Conservation (phyloP, 768 basidiomycete species). For the Rhodotorula taiwanensis region DNA sequence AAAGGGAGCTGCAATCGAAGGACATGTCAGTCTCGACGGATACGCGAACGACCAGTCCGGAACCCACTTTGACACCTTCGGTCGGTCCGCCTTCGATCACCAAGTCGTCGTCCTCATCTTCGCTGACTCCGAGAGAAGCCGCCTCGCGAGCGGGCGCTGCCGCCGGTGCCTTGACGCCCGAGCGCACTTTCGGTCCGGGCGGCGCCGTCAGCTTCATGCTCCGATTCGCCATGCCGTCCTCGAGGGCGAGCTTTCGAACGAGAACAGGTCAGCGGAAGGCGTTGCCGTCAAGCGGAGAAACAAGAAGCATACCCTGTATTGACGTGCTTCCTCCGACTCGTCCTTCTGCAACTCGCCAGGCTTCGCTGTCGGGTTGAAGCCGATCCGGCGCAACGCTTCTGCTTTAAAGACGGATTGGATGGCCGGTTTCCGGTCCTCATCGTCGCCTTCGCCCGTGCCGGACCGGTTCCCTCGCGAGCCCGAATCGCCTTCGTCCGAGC, state of each 20-base stretch:
- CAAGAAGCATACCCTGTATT: constrained; percentile 9
- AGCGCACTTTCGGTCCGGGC: background rate
- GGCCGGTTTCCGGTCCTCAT: background rate
- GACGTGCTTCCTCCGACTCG: constrained; percentile 7
- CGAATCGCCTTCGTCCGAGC: background rate
- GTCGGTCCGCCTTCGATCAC: constrained; percentile 14
- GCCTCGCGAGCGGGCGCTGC: no score
- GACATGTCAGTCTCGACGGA: no score
- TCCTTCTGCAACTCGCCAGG: constrained; percentile 10
- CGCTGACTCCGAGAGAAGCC: background rate
- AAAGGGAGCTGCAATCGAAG: no score
- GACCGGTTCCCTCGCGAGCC: background rate
- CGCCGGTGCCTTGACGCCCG: background rate
- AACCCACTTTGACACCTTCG: constrained; percentile 9
- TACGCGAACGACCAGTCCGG: no score
- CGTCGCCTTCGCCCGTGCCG: background rate
- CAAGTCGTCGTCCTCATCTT: constrained; percentile 8
- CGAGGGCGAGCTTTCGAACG: constrained; percentile 29
- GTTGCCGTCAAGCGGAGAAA: background rate
- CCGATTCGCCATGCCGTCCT: constrained; percentile 3
- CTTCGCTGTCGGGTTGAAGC: constrained; percentile 24
- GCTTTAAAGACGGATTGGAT: constrained; percentile 4
- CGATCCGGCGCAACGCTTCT: constrained; percentile 25
- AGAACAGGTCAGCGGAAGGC: background rate
- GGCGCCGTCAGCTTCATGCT: constrained; percentile 23